These are phyloP conservation scores for Fagus sylvatica DNA, from an alignment of 306 rosid genomes.

Conservation along the genomic window DNA sequence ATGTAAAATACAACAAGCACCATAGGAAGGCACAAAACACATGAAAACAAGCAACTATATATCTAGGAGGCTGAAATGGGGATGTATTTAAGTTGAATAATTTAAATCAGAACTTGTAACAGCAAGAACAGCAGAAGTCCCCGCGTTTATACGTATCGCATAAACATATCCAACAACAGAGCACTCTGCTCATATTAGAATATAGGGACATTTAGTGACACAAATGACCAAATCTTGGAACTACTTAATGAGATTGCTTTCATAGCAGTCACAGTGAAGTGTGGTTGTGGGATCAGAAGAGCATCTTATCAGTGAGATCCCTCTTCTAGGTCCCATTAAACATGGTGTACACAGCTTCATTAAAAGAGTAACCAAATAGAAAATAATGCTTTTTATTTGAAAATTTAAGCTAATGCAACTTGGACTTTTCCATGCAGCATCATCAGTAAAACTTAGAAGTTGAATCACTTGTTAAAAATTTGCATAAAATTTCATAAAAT, in stretches of 20 bases:
- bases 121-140: not conserved
- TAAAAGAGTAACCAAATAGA: not conserved
- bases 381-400: not conserved
- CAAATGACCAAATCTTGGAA: not conserved
- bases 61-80: not conserved
- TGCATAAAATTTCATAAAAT: not conserved
- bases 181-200: not conserved
- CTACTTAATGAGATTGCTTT: not conserved
- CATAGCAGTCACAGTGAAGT: not conserved
- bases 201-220: not conserved
- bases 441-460: not conserved
- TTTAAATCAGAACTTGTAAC: not conserved
- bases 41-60: not conserved
- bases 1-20: not conserved
- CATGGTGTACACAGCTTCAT: not conserved
- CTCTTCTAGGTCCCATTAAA: not conserved
- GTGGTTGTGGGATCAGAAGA: not conserved
- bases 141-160: not conserved
- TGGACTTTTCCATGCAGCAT: constrained; percentile 1
- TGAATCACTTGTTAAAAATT: not conserved
- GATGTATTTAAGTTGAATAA: not conserved
- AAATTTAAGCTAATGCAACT: not conserved
- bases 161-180: not conserved
- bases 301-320: not conserved
- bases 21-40: not conserved